Percentiles rank a stretch among this genome's conserved stretches.
Evolutionary conservation across 495 filamentous ascomycete species (phyloP).

Genomic region (Parathielavia appendiculata): DNA sequence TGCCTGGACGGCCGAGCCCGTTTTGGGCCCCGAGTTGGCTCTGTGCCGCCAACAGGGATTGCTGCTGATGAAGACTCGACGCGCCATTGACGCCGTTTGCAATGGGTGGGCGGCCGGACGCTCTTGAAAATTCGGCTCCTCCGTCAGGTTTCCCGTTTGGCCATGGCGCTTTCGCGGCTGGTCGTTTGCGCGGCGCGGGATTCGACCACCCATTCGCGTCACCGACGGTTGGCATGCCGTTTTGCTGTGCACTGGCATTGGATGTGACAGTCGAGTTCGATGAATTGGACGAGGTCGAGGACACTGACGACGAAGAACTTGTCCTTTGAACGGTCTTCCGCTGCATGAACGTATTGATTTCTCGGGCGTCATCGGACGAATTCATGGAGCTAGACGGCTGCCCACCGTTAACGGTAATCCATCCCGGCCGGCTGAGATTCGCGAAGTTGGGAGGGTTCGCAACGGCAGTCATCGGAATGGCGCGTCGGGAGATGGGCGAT

Average conservation of each 20-base stretch:
- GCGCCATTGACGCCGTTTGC: conserved; percentile 57
- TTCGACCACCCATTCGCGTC: conserved; percentile 47
- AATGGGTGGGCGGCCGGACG: conserved; percentile 39
- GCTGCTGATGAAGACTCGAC: conserved; percentile 69
- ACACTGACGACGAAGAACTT: conserved; percentile 81
- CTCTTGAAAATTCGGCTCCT: conserved; percentile 43
- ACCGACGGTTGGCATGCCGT: conserved; percentile 35
- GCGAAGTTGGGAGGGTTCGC: conserved; percentile 88
- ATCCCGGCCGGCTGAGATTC: conserved; percentile 57
- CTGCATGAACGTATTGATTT: conserved; percentile 69
- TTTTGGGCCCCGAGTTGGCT: conserved; percentile 36
- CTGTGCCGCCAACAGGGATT: conserved; percentile 57
- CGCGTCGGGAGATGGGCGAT: conserved; percentile 17
- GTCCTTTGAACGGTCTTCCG: conserved; percentile 78
- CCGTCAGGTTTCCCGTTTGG: conserved; percentile 47
- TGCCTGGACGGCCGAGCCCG: conserved; percentile 45
- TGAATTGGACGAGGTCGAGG: conserved; percentile 61
- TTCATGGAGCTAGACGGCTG: conserved; percentile 75
- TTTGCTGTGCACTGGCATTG: conserved; percentile 24
- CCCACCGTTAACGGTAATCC: conserved; percentile 73
- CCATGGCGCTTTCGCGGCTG: conserved; percentile 61
- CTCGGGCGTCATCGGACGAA: conserved; percentile 74
- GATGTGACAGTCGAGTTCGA: conserved; percentile 55
- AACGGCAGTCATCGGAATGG: conserved; percentile 84
- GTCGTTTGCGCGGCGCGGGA: conserved; percentile 60